A percentile compares a stretch with the other conserved stretches of the same genome.
phyloP scores from a whole-genome alignment of 1,284 basidiomycete genomes.

The Veloporphyrellus conicus region DNA sequence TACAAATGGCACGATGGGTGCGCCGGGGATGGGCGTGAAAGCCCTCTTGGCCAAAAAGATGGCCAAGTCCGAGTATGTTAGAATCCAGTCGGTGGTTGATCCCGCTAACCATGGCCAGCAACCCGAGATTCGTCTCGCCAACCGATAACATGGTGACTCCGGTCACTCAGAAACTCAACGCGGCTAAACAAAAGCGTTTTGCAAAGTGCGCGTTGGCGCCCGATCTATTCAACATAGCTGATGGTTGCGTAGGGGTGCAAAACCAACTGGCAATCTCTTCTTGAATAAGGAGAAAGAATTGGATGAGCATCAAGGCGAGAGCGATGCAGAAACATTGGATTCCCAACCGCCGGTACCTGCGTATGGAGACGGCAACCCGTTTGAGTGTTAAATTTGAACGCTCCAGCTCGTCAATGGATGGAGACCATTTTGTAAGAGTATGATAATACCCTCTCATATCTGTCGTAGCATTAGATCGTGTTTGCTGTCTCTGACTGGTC shows the following conservation, averaged over 20 bases:
- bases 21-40: conserved; percentile 78
- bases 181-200: conserved; percentile 89
- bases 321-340: conserved; percentile 23
- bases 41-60: conserved; percentile 85
- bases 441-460: conserved; percentile 21
- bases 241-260: conserved; percentile 45
- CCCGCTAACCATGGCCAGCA: conserved; percentile 38
- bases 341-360: conserved; percentile 28
- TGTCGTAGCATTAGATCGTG: conserved; percentile 24
- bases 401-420: conserved; percentile 8
- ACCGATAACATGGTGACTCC: conserved; percentile 93
- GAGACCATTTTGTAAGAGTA: conserved; percentile 25
- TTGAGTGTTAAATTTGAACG: conserved; percentile 31
- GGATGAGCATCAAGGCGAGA: conserved; percentile 39
- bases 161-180: conserved; percentile 81
- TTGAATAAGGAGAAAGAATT: conserved; percentile 38
- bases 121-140: conserved; percentile 80
- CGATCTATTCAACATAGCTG: conserved; percentile 4
- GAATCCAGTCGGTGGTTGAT: background rate
- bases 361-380: conserved; percentile 59
- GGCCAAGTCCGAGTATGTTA: conserved; percentile 72
- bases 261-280: conserved; percentile 59
- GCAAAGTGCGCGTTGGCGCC: conserved; percentile 59
- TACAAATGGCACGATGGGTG: conserved; percentile 45
- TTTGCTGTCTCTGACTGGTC: conserved; percentile 30